Evolutionary conservation across 2,329 filamentous ascomycete species (phyloP).

Genomic region (Monilinia aucupariae): DNA sequence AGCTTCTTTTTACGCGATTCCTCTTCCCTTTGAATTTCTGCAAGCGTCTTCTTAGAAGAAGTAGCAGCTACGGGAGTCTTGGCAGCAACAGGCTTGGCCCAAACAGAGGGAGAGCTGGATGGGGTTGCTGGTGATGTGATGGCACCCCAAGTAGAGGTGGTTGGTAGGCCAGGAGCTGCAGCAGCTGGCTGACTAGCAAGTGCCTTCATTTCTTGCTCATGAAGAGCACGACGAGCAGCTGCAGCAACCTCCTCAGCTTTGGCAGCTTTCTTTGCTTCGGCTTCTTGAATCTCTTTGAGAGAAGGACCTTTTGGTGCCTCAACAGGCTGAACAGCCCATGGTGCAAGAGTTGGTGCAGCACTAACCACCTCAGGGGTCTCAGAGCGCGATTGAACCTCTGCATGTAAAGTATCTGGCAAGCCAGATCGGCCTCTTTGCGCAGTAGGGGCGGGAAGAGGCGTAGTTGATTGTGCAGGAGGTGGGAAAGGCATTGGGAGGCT

Average conservation of each 20-base stretch:
- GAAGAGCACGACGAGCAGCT: constrained; percentile 67
- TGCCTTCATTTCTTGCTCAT: constrained; percentile 67
- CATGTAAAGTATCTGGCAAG: constrained; percentile 65
- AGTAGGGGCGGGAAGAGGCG: constrained; percentile 80
- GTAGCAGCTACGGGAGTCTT: constrained; percentile 38
- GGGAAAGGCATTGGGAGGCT: constrained; percentile 74
- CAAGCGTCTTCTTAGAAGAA: constrained; percentile 76
- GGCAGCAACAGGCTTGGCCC: constrained; percentile 44
- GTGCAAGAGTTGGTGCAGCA: constrained; percentile 65
- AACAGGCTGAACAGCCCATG: constrained; percentile 87
- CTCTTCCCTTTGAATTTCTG: constrained; percentile 95
- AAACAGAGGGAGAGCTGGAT: constrained; percentile 36
- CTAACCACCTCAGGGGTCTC: constrained; percentile 62
- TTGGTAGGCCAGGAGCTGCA: constrained; percentile 73
- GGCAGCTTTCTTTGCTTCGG: constrained; percentile 87
- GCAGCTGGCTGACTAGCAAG: constrained; percentile 54
- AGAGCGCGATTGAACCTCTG: constrained; percentile 65
- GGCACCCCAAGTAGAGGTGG: constrained; percentile 72
- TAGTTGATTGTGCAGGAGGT: constrained; percentile 63
- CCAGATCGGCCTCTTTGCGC: constrained; percentile 81
- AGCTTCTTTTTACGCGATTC: constrained; percentile 75
- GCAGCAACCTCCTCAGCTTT: constrained; percentile 78
- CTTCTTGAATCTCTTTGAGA: constrained; percentile 92
- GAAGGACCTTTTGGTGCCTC: constrained; percentile 77
- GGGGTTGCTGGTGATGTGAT: constrained; percentile 34